Evolutionary conservation across 2,329 filamentous ascomycete species (phyloP), one percentile per base, ranked within the genome.

Genomic region (Colletotrichum tabaci): DNA sequence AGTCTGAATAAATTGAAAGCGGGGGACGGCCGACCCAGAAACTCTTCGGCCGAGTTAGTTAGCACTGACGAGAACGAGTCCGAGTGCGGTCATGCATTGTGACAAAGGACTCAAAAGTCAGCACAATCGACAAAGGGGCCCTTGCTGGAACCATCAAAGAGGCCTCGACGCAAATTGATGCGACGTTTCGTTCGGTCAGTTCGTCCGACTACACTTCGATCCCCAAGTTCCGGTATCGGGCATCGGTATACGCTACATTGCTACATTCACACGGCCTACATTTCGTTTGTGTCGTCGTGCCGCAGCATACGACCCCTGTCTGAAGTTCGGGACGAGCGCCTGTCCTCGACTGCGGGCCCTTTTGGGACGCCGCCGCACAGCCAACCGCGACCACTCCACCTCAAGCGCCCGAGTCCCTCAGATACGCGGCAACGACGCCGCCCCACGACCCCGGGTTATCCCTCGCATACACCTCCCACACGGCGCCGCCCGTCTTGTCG

Each of bases 351-450:
- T 57, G 67, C 64, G 49, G 56, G 56, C 50, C 56, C 35, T 8
- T 44, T 49, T n/a, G 35, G 44, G 58, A 30, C 30, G 30, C 30
- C 42, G 42, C 30, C 56, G 49, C 56, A 57, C 35, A 55, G 21
- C 18, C 47, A 52, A n/a, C 55, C 67, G 47, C 58, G 52, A 38
- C 44, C 50, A 21, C 13, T 3, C 13, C n/a, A 16, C 35, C 23
- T 47, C 61, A 52, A 70, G 61, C 66, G 23, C 46, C 66, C 46
- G 69, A 61, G 61, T 76, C 73, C 42, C 74, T 61, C 55, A 80
- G 64, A 73, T 80, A 80, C 35, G 77, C 78, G 58, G 78, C 78
- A 44, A 80, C 60, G 35, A 77, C 77, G 38, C 75, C 77, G 13
- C 79, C 78, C 74, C 77, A 79, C 3, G 75, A 73, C 21, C 79